phyloP scores from a whole-genome alignment of 495 filamentous ascomycete genomes.

The Pyrenopolyporus hunteri region DNA sequence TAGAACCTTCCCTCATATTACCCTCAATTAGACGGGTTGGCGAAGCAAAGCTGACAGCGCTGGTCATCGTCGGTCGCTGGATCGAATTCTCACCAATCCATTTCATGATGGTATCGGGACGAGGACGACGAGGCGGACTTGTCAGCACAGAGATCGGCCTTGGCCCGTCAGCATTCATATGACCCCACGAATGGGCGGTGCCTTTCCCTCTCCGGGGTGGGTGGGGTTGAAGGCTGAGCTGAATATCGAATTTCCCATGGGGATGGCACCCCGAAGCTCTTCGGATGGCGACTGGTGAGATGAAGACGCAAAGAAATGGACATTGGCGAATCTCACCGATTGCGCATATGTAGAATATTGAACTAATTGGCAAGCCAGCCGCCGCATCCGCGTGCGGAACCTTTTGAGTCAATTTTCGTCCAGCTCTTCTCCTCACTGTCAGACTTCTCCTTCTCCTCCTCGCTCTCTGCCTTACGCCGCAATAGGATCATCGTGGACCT shows the following conservation, averaged over 20 bases:
- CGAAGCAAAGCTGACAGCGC: slow-evolving; percentile 24
- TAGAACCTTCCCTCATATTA: slow-evolving; percentile 27
- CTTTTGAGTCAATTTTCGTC: slow-evolving; percentile 9
- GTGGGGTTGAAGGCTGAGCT: slow-evolving; percentile 36
- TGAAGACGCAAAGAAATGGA: slow-evolving; percentile 15
- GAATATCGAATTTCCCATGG: slow-evolving; percentile 32
- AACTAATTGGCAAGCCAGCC: slow-evolving; percentile 29
- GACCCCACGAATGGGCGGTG: slow-evolving; percentile 33
- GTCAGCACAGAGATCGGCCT: slow-evolving; percentile 30
- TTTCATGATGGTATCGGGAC: slow-evolving; percentile 6
- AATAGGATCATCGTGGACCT: neutral
- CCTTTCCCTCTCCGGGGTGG: slow-evolving; percentile 1
- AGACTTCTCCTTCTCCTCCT: slow-evolving; percentile 14
- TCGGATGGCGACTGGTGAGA: slow-evolving; percentile 26
- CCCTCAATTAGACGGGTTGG: slow-evolving; percentile 21
- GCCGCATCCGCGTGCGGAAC: slow-evolving; percentile 23
- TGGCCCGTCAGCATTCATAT: slow-evolving; percentile 34
- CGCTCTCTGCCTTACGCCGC: slow-evolving; percentile 9
- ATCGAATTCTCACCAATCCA: slow-evolving; percentile 23
- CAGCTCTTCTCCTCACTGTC: slow-evolving; percentile 4
- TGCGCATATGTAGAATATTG: slow-evolving; percentile 6
- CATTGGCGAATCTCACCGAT: slow-evolving; percentile 12
- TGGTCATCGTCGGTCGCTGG: slow-evolving; percentile 12
- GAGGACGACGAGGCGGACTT: slow-evolving; percentile 36
- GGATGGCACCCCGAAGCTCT: slow-evolving; percentile 30